These are phyloP conservation scores for Boletus subparvulus DNA, from an alignment of 768 basidiomycete species.

Conservation along the genomic window DNA sequence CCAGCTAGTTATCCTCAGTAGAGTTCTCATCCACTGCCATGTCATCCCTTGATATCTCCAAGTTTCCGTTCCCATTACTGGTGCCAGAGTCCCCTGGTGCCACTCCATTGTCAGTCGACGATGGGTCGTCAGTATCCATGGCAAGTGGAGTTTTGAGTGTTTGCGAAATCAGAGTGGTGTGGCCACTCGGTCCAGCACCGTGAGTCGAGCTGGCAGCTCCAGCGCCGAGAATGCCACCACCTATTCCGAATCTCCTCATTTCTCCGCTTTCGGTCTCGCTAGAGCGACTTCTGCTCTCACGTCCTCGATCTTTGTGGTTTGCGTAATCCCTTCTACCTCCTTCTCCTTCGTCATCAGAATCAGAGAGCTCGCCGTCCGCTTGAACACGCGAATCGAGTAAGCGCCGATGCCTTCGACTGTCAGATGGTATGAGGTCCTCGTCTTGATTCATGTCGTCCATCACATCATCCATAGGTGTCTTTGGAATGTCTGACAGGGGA, in stretches of 20 bases:
- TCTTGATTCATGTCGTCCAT: constrained; percentile 80
- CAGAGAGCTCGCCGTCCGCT: constrained; percentile 86
- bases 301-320: constrained; percentile 53
- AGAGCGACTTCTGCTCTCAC: constrained; percentile 39
- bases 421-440: constrained; percentile 76
- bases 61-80: constrained; percentile 15
- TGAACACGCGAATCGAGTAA: constrained; percentile 81
- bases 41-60: constrained; percentile 24
- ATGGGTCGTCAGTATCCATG: constrained; percentile 37
- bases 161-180: constrained; percentile 45
- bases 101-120: constrained; percentile 20
- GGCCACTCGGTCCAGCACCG: constrained; percentile 74
- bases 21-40: constrained; percentile 26
- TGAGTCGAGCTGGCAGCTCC: constrained; percentile 55
- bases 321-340: constrained; percentile 76
- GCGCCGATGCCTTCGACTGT: constrained; percentile 73
- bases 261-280: constrained; percentile 45
- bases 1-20: constrained; percentile 7
- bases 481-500: constrained; percentile 67
- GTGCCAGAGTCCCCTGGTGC: constrained; percentile 12
- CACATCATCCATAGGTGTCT: constrained; percentile 79
- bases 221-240: constrained; percentile 70
- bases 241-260: constrained; percentile 60
- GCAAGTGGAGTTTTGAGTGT: constrained; percentile 23
- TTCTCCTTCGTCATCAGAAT: constrained; percentile 97